Conservation (phyloP, 2,329 filamentous ascomycete species). For the Hypoxylon sp. region DNA sequence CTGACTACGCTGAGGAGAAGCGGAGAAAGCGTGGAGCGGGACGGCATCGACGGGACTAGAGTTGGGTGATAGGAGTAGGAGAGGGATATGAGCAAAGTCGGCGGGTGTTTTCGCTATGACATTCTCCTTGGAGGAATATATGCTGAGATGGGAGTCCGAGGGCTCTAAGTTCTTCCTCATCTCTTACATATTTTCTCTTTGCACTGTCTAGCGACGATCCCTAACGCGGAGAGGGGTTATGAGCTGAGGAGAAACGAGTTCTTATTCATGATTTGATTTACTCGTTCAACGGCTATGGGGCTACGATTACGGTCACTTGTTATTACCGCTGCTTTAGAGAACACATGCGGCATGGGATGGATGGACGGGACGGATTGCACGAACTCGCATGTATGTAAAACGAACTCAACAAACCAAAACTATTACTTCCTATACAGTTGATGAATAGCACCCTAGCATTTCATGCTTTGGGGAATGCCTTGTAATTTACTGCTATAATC, state of each 20-base stretch:
- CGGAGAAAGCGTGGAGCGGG: slow-evolving; percentile 58
- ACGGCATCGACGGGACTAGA: slow-evolving; percentile 31
- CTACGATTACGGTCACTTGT: slow-evolving; percentile 14
- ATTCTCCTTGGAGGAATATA: neutral
- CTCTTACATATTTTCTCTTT: neutral
- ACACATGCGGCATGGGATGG: slow-evolving; percentile 7
- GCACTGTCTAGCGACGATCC: neutral
- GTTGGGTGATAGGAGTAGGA: neutral
- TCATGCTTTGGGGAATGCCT: neutral
- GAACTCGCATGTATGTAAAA: slow-evolving; percentile 29
- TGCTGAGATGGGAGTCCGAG: neutral
- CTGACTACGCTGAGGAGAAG: slow-evolving; percentile 62
- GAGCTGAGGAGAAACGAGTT: neutral
- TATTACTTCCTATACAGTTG: neutral
- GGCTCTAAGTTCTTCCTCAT: neutral
- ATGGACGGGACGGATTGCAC: slow-evolving; percentile 8
- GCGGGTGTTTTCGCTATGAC: neutral
- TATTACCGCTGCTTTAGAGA: slow-evolving; percentile 7
- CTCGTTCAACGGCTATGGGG: slow-evolving; percentile 10
- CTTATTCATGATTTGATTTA: slow-evolving; percentile 1
- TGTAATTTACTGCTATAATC: neutral
- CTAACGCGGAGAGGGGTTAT: neutral
- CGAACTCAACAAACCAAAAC: slow-evolving; percentile 6
- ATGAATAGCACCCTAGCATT: slow-evolving; percentile 14
- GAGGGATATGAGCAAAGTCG: neutral